Percentiles rank a stretch among this genome's conserved stretches.
Conservation (phyloP, 345 rosid genomes). For the Kernera saxatilis region DNA sequence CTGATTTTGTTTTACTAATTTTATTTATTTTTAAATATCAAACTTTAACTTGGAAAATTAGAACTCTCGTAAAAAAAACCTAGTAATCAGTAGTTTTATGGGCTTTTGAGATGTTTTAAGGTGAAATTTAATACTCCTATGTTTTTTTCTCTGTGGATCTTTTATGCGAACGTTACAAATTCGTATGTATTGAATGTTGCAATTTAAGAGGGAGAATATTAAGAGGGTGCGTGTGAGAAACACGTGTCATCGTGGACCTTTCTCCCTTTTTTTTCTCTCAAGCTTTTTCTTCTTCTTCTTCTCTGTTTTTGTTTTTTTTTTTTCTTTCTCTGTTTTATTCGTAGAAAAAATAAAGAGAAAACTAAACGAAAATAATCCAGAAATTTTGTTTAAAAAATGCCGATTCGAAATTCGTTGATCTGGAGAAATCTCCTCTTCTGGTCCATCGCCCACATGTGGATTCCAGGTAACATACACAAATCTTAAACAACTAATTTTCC, state of each 20-base stretch:
- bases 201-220: not conserved
- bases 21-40: too few species aligned
- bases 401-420: not conserved
- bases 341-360: not conserved
- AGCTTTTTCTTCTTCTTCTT: slow-evolving; percentile 16
- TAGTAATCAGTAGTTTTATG: not conserved
- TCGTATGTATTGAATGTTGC: not conserved
- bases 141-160: not conserved
- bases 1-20: too few species aligned
- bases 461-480: slow-evolving; percentile 16
- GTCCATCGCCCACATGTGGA: slow-evolving; percentile 8
- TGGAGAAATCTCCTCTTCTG: slow-evolving; percentile 22
- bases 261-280: slow-evolving; percentile 1
- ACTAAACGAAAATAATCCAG: not conserved
- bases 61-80: too few species aligned
- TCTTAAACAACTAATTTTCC: not conserved
- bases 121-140: not conserved
- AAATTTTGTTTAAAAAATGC: slow-evolving; percentile 13
- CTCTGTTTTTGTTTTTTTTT: too few species aligned
- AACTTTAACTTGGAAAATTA: too few species aligned
- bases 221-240: not conserved
- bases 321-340: slow-evolving; percentile 3
- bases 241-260: slow-evolving; percentile 1
- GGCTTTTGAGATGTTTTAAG: not conserved
- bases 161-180: not conserved